These are phyloP conservation scores for Iodosphaeria phyllophila DNA, from an alignment of 2,329 filamentous ascomycete species.

Conservation along the genomic window DNA sequence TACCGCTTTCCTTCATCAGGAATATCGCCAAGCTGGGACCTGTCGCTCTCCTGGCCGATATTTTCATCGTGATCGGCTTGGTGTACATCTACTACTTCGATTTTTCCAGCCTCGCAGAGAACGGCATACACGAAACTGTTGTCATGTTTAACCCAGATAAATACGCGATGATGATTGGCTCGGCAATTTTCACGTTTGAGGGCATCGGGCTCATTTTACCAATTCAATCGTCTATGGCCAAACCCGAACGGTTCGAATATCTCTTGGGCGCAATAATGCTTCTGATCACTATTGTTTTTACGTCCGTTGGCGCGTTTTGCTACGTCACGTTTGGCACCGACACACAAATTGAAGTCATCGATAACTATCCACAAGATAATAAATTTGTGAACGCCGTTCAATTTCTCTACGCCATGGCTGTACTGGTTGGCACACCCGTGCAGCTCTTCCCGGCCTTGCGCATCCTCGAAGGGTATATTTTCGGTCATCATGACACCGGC, in stretches of 20 bases:
- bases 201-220: constrained; percentile 61
- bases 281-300: constrained; percentile 55
- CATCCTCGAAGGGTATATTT: constrained; percentile 50
- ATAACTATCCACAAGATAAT: constrained; percentile 54
- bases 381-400: constrained; percentile 60
- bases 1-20: constrained; percentile 50
- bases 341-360: constrained; percentile 57
- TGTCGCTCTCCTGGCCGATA: constrained; percentile 48
- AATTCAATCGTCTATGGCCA: constrained; percentile 58
- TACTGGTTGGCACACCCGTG: constrained; percentile 55
- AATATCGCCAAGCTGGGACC: constrained; percentile 60
- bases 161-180: constrained; percentile 54
- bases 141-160: constrained; percentile 48
- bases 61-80: constrained; percentile 53
- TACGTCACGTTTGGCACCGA: constrained; percentile 54
- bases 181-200: constrained; percentile 63
- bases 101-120: constrained; percentile 30
- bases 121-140: constrained; percentile 42
- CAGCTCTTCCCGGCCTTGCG: constrained; percentile 58
- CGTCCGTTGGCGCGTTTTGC: constrained; percentile 52
- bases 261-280: constrained; percentile 53
- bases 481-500: constrained; percentile 48
- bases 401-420: constrained; percentile 54
- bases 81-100: constrained; percentile 60
- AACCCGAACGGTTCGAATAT: constrained; percentile 46